Percentiles rank a stretch among this genome's conserved stretches.
Conservation (phyloP, 495 filamentous ascomycete genomes). For the Hypoxylon fuscum region DNA sequence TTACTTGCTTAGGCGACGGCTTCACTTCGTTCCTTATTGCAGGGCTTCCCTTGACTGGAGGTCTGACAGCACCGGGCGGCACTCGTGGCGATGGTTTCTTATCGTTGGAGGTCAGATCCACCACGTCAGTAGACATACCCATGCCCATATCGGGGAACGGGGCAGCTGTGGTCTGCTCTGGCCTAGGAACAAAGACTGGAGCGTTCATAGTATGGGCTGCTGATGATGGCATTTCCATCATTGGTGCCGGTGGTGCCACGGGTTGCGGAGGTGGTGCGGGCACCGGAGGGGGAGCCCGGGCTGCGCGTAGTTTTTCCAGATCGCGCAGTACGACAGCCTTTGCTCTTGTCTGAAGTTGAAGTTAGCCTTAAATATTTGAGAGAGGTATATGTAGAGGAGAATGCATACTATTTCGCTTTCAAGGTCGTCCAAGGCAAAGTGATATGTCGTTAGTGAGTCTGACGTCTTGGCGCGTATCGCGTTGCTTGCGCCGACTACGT, state of each 20-base stretch:
- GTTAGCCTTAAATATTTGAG: constrained; percentile 25
- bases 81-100: constrained; percentile 42
- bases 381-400: not conserved
- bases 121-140: constrained; percentile 39
- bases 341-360: constrained; percentile 44
- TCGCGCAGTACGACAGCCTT: constrained; percentile 57
- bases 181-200: constrained; percentile 36
- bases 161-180: constrained; percentile 52
- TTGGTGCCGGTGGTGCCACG: constrained; percentile 51
- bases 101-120: constrained; percentile 38
- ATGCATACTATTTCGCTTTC: constrained; percentile 61
- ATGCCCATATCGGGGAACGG: constrained; percentile 61
- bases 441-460: constrained; percentile 53
- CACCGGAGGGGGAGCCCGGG: constrained; percentile 33
- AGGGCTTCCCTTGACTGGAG: constrained; percentile 18
- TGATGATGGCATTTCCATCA: constrained; percentile 48
- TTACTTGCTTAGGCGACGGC: constrained; percentile 39
- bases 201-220: constrained; percentile 28
- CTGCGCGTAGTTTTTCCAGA: constrained; percentile 49
- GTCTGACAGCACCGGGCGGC: constrained; percentile 23
- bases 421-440: constrained; percentile 59
- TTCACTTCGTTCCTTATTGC: constrained; percentile 28
- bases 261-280: constrained; percentile 30
- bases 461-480: constrained; percentile 49
- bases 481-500: constrained; percentile 36